phyloP scores from a whole-genome alignment of 108 stramenopile species.

The Fragilaria crotonensis region DNA sequence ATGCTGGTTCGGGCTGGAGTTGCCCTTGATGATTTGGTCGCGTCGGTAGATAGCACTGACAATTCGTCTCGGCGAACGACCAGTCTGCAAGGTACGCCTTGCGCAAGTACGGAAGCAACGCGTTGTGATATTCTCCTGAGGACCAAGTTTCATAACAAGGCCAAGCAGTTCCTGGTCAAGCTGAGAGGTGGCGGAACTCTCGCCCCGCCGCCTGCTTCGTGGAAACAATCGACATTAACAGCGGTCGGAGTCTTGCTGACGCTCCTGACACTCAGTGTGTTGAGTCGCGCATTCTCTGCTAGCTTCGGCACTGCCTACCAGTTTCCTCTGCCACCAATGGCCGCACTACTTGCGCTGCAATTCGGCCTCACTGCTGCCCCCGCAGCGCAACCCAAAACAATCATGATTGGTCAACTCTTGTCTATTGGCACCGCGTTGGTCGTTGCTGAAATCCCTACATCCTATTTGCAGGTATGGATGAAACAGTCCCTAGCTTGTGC shows the following conservation, averaged over 20 bases:
- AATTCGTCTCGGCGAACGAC: background rate
- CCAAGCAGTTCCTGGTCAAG: background rate
- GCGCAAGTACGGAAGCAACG: background rate
- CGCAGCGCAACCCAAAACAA: conserved; percentile 7
- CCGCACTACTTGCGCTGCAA: conserved; percentile 1
- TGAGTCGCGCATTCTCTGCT: background rate
- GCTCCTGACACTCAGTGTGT: background rate
- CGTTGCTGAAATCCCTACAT: background rate
- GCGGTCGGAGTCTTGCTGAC: background rate
- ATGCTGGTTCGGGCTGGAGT: conserved; percentile 1
- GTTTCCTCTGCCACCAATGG: background rate
- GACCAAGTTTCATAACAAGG: conserved; percentile 1
- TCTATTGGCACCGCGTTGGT: background rate
- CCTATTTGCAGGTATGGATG: conserved; percentile 5
- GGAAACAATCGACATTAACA: background rate
- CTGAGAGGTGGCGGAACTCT: background rate
- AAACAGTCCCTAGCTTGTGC: conserved; percentile 3
- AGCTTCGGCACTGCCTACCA: background rate
- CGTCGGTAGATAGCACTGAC: background rate
- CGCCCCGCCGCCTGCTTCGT: background rate
- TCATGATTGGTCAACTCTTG: conserved; percentile 1
- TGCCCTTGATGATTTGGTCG: background rate
- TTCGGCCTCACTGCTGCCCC: conserved; percentile 11
- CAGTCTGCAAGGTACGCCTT: background rate
- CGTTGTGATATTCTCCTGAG: background rate